Conservation (phyloP, 2,329 filamentous ascomycete species). For the Colletotrichum destructivum region DNA sequence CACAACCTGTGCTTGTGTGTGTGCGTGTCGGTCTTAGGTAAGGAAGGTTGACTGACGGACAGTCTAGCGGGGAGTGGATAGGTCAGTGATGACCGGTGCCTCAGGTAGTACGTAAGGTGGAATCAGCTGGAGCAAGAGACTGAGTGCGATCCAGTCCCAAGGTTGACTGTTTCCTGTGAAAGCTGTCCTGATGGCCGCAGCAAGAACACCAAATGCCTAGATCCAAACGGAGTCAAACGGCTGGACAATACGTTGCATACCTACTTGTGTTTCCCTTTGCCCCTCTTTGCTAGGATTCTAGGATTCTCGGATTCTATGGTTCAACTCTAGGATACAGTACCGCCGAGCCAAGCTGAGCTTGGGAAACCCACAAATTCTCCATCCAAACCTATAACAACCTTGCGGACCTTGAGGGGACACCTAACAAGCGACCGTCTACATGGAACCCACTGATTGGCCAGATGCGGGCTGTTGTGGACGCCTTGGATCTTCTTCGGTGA, state of each 20-base stretch:
- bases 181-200: neutral
- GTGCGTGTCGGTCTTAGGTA: too few relatives aligned
- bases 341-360: neutral
- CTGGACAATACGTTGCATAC: neutral
- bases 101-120: too few relatives aligned
- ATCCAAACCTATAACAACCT: conserved; percentile 13
- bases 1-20: neutral
- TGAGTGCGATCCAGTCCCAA: too few relatives aligned
- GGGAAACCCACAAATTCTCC: conserved; percentile 5
- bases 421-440: conserved; percentile 31
- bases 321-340: neutral
- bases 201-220: too few relatives aligned
- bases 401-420: conserved; percentile 17
- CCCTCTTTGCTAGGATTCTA: neutral
- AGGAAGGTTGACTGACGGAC: neutral
- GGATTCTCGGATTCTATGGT: too few relatives aligned
- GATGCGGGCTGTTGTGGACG: neutral
- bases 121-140: neutral
- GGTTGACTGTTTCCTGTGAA: neutral
- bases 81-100: too few relatives aligned
- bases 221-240: neutral
- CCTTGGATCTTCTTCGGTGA: neutral
- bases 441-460: conserved; percentile 14
- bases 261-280: too few relatives aligned
- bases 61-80: neutral